Conservation (phyloP, 2,329 filamentous ascomycete species). For the Aspergillus novofumigatus region DNA sequence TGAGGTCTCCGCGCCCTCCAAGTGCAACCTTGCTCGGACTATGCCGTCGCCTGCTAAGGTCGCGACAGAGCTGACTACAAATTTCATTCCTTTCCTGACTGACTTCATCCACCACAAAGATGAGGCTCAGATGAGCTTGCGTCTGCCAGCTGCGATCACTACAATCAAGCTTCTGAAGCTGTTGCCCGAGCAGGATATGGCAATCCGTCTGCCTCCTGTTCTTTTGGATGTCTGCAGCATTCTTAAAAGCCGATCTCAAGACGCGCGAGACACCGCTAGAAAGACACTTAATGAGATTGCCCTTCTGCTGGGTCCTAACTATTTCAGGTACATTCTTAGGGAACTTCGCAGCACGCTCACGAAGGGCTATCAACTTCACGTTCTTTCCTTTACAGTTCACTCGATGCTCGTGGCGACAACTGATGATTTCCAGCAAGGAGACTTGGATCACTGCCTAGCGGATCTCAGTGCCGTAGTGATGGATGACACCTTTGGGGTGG, state of each 20-base stretch:
- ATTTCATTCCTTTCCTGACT: constrained; percentile 74
- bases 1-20: constrained; percentile 27
- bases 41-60: constrained; percentile 66
- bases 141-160: constrained; percentile 84
- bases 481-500: constrained; percentile 93
- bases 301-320: constrained; percentile 71
- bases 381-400: constrained; percentile 92
- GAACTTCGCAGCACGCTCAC: constrained; percentile 79
- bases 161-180: constrained; percentile 82
- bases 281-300: constrained; percentile 84
- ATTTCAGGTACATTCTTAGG: constrained; percentile 89
- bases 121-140: constrained; percentile 87
- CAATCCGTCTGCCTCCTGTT: constrained; percentile 71
- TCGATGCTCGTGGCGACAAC: constrained; percentile 75
- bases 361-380: constrained; percentile 87
- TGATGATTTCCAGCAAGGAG: constrained; percentile 71
- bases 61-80: constrained; percentile 65
- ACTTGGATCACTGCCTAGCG: constrained; percentile 80
- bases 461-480: constrained; percentile 80
- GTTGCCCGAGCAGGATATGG: constrained; percentile 68
- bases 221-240: constrained; percentile 92
- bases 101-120: constrained; percentile 90
- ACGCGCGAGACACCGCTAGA: constrained; percentile 84
- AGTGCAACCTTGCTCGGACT: constrained; percentile 55
- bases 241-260: constrained; percentile 79